Evolutionary conservation across 352 stramenopile species (phyloP).

Genomic region (Globisporangium canariense): DNA sequence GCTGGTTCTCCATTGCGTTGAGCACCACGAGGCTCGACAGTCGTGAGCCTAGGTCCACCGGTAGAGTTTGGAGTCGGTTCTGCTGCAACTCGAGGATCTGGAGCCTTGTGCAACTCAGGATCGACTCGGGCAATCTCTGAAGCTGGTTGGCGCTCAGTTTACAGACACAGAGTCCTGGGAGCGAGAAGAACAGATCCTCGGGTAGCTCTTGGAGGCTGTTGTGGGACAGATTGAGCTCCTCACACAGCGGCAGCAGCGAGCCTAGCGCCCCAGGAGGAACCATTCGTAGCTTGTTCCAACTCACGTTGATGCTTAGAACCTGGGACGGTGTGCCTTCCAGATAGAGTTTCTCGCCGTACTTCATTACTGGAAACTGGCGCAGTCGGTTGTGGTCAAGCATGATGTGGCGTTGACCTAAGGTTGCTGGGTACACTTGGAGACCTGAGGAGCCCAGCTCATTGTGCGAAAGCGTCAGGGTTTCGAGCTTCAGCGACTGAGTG

Average conservation of each 20-base stretch:
- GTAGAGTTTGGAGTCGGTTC: constrained; percentile 39
- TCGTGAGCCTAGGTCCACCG: constrained; percentile 19
- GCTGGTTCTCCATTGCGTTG: constrained; percentile 45
- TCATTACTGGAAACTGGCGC: constrained; percentile 18
- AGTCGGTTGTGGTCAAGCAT: constrained; percentile 44
- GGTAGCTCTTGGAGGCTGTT: constrained; percentile 47
- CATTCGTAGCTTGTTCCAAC: constrained; percentile 30
- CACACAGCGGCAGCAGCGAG: constrained; percentile 23
- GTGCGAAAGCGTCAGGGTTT: constrained; percentile 23
- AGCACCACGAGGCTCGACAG: constrained; percentile 34
- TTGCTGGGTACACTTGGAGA: constrained; percentile 26
- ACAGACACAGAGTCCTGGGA: constrained; percentile 36
- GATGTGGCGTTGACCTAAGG: constrained; percentile 18
- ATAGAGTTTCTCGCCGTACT: constrained; percentile 7
- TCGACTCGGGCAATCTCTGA: constrained; percentile 26
- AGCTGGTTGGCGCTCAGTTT: constrained; percentile 44
- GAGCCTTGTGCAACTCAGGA: constrained; percentile 30
- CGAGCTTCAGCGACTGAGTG: constrained; percentile 16
- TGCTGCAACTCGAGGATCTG: constrained; percentile 44
- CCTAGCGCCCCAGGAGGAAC: constrained; percentile 20
- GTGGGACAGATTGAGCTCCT: constrained; percentile 41
- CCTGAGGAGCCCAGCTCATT: constrained; percentile 16
- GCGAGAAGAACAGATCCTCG: constrained; percentile 31
- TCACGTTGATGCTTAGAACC: constrained; percentile 24
- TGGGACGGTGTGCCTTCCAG: constrained; percentile 19